Conservation (phyloP, 176 grass and related monocot genomes). For the Hyparrhenia diplandra region DNA sequence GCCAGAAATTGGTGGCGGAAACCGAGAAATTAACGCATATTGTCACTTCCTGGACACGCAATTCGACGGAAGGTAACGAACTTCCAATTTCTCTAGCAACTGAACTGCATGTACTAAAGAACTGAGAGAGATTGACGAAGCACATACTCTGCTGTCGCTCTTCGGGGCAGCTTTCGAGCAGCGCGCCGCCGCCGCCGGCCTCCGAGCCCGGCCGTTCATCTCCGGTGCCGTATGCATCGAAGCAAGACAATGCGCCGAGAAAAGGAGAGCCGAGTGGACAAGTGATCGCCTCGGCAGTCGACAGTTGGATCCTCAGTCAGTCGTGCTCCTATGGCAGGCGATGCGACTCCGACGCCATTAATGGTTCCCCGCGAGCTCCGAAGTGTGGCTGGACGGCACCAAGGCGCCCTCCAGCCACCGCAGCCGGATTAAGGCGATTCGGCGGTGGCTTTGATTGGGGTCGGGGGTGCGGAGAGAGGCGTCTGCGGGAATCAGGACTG, state of each 20-base stretch:
- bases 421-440: background rate
- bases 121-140: constrained; percentile 9
- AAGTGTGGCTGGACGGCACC: background rate
- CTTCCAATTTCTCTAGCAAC: constrained; percentile 27
- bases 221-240: constrained; percentile 21
- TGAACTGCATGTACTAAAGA: constrained; percentile 9
- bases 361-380: constrained; percentile 17
- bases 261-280: background rate
- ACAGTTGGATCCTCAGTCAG: background rate
- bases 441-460: constrained; percentile 4
- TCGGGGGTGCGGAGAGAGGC: background rate
- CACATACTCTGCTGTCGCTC: constrained; percentile 68
- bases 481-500: constrained; percentile 20
- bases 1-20: background rate
- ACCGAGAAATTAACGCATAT: background rate
- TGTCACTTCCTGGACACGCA: constrained; percentile 28
- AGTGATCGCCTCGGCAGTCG: background rate
- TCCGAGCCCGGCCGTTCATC: constrained; percentile 40
- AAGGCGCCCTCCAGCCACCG: constrained; percentile 20
- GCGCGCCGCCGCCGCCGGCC: background rate
- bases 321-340: constrained; percentile 1
- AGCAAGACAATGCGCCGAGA: background rate
- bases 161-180: constrained; percentile 27
- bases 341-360: constrained; percentile 10
- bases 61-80: constrained; percentile 36